Evolutionary conservation across 2,329 filamentous ascomycete genomes (phyloP).

Genomic region (Aspergillus hortae): DNA sequence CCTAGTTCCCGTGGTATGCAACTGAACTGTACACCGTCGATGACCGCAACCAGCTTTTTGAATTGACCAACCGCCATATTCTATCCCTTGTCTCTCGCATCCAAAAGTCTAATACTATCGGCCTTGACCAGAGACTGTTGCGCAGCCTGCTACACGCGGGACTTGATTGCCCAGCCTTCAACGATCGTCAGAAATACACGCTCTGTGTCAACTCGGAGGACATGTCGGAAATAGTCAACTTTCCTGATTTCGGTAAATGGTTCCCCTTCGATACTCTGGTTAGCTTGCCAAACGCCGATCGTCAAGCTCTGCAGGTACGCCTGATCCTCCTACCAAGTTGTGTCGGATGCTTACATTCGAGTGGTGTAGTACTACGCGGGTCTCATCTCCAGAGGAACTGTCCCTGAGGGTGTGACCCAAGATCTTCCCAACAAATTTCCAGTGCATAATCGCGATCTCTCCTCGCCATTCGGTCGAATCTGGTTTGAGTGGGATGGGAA

Average conservation of each 20-base stretch:
- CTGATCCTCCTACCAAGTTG: not conserved
- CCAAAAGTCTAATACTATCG: conserved; percentile 39
- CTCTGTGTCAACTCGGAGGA: conserved; percentile 28
- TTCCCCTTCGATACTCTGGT: conserved; percentile 41
- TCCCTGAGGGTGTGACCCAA: conserved; percentile 2
- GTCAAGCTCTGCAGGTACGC: conserved; percentile 26
- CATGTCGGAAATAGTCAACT: conserved; percentile 14
- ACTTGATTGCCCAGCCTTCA: conserved; percentile 42
- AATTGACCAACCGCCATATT: conserved; percentile 53
- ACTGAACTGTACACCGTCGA: conserved; percentile 43
- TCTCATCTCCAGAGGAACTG: conserved; percentile 20
- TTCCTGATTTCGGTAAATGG: conserved; percentile 26
- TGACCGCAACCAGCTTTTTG: conserved; percentile 46
- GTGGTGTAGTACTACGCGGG: conserved; percentile 21
- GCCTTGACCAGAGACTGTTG: conserved; percentile 38
- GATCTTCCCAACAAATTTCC: conserved; percentile 20
- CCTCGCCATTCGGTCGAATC: conserved; percentile 26
- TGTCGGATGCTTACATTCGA: not conserved
- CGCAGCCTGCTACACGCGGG: conserved; percentile 39
- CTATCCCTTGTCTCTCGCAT: conserved; percentile 66
- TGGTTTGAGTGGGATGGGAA: conserved; percentile 27
- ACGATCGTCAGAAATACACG: conserved; percentile 41
- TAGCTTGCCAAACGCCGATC: conserved; percentile 19
- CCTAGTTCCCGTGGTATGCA: conserved; percentile 50
- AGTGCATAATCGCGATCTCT: conserved; percentile 8